These are phyloP conservation scores for Nannochloris sp. DNA, from an alignment of 139 green algal species.

Conservation along the genomic window DNA sequence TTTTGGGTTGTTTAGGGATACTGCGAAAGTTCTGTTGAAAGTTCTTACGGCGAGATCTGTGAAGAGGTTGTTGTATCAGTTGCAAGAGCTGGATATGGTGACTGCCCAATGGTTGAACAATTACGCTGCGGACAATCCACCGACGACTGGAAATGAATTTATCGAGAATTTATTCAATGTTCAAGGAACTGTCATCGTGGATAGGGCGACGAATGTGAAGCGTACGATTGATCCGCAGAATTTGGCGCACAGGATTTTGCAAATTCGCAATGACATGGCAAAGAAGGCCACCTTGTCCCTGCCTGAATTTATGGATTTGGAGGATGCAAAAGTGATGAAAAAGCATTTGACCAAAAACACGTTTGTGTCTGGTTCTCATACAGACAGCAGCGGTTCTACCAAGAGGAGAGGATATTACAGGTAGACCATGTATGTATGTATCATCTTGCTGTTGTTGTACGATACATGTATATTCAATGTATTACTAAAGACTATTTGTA, in stretches of 20 bases:
- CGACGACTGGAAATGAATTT: slow-evolving; percentile 24
- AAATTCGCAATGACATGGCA: slow-evolving; percentile 20
- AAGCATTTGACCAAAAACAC: slow-evolving; percentile 12
- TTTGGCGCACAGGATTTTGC: slow-evolving; percentile 22
- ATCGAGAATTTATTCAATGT: slow-evolving; percentile 18
- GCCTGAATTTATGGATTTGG: slow-evolving; percentile 22
- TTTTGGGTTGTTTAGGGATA: slow-evolving; percentile 14
- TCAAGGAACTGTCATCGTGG: slow-evolving; percentile 4
- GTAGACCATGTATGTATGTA: neutral
- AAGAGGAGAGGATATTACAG: slow-evolving; percentile 19
- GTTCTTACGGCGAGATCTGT: slow-evolving; percentile 22
- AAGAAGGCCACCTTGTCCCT: slow-evolving; percentile 24
- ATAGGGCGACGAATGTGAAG: slow-evolving; percentile 4
- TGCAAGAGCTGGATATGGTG: slow-evolving; percentile 25
- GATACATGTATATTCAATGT: neutral
- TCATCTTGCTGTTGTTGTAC: neutral
- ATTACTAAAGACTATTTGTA: neutral
- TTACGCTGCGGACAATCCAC: slow-evolving; percentile 20
- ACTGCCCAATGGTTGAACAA: slow-evolving; percentile 29
- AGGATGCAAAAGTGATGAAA: slow-evolving; percentile 20
- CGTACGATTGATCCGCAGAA: slow-evolving; percentile 27
- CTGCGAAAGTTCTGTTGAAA: slow-evolving; percentile 13
- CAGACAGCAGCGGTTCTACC: slow-evolving; percentile 8
- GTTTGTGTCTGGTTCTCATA: neutral
- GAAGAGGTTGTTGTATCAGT: slow-evolving; percentile 14